Percentiles rank a stretch among this genome's conserved stretches.
These are phyloP conservation scores for Neonectria faginata DNA, from an alignment of 2,329 filamentous ascomycete species.

Conservation along the genomic window DNA sequence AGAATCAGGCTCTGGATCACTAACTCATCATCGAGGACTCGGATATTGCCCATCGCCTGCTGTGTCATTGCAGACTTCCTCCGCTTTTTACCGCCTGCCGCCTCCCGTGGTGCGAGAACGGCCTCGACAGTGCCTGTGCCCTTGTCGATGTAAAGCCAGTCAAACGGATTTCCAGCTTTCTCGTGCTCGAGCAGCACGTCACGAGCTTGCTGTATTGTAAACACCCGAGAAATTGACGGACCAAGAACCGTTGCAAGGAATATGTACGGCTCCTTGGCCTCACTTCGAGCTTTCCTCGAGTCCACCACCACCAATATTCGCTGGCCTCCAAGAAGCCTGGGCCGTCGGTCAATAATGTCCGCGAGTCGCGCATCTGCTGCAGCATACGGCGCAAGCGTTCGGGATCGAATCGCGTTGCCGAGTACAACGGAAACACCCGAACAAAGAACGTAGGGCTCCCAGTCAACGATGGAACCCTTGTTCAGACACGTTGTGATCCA, in stretches of 20 bases:
- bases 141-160: conserved; percentile 85
- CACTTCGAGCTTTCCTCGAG: conserved; percentile 66
- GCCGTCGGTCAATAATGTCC: conserved; percentile 69
- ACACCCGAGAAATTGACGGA: conserved; percentile 74
- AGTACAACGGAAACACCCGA: conserved; percentile 84
- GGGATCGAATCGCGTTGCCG: conserved; percentile 80
- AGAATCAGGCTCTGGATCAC: conserved; percentile 93
- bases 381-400: conserved; percentile 73
- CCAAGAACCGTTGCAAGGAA: conserved; percentile 86
- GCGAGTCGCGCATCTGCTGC: conserved; percentile 66
- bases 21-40: conserved; percentile 84
- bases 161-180: conserved; percentile 64
- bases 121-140: conserved; percentile 65
- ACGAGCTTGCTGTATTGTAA: conserved; percentile 74
- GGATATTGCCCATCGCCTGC: conserved; percentile 63
- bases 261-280: conserved; percentile 77
- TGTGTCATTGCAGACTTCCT: conserved; percentile 46
- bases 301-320: conserved; percentile 78
- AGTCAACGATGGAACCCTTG: conserved; percentile 73
- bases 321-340: conserved; percentile 71
- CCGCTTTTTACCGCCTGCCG: conserved; percentile 54
- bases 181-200: conserved; percentile 66
- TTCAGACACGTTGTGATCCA: conserved; percentile 83
- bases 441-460: conserved; percentile 85
- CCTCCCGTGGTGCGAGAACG: conserved; percentile 55